phyloP scores from a whole-genome alignment of 306 rosid species.

The Dryas drummondii region DNA sequence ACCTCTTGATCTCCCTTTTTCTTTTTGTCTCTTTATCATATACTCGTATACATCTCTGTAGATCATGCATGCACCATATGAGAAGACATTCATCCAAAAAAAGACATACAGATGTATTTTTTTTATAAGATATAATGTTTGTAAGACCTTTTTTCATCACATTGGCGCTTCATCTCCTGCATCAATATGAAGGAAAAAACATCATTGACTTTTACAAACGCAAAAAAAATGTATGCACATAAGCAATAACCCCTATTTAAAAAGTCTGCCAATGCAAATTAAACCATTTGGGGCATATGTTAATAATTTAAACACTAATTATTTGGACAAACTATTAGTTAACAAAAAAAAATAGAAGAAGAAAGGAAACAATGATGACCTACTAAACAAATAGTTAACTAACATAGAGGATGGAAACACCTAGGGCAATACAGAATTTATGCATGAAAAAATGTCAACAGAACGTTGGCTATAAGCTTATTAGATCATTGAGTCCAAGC shows the following conservation, averaged over 20 bases:
- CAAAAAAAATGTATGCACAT: neutral
- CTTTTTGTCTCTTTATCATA: conserved; percentile 65
- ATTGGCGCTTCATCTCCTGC: conserved; percentile 99
- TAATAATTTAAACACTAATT: neutral
- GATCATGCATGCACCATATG: conserved; percentile 31
- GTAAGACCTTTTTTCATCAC: conserved; percentile 89
- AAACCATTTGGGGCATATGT: conserved; percentile 1
- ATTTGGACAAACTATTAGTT: neutral
- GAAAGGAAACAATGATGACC: neutral
- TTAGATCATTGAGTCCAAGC: conserved; percentile 14
- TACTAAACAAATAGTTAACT: neutral
- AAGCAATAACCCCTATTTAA: neutral
- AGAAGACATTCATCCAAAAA: conserved; percentile 23
- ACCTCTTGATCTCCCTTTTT: conserved; percentile 76
- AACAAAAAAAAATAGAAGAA: neutral
- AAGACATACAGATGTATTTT: conserved; percentile 7
- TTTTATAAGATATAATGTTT: neutral
- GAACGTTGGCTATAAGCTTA: conserved; percentile 9
- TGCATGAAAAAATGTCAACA: neutral
- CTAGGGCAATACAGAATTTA: neutral
- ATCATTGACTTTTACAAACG: conserved; percentile 4
- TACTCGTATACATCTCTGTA: conserved; percentile 80
- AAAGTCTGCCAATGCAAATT: neutral
- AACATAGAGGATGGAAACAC: neutral
- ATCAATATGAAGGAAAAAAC: conserved; percentile 39